Percentiles rank a stretch among this genome's conserved stretches.
Evolutionary conservation across 768 basidiomycete genomes (phyloP).

Genomic region (Symmetrospora coprosmae): DNA sequence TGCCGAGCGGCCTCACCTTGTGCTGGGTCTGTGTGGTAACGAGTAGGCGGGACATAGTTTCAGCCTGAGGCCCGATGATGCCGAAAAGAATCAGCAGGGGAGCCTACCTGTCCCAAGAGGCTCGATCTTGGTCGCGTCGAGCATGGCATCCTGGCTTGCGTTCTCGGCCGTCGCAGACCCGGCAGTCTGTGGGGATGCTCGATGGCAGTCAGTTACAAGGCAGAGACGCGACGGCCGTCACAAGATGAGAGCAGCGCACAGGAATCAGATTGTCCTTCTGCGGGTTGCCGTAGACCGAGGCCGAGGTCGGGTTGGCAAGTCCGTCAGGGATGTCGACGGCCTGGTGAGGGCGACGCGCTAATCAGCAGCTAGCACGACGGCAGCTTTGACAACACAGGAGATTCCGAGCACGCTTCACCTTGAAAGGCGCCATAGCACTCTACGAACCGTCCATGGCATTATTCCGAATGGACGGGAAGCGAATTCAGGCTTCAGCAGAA

Average conservation of each 20-base stretch:
- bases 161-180: not conserved
- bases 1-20: not conserved
- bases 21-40: not conserved
- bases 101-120: conserved; percentile 7
- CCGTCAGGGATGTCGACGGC: not conserved
- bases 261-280: not conserved
- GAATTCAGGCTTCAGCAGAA: too few relatives aligned
- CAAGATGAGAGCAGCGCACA: not conserved
- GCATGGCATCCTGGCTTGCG: not conserved
- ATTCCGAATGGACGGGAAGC: too few relatives aligned
- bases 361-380: not conserved
- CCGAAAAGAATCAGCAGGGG: not conserved
- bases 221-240: not conserved
- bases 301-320: not conserved
- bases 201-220: not conserved
- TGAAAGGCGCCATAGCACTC: not conserved
- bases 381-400: too few relatives aligned
- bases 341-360: not conserved
- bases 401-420: too few relatives aligned
- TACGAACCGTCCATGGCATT: conserved; percentile 2
- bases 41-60: not conserved
- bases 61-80: not conserved
- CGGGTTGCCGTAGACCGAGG: not conserved
- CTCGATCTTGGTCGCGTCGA: conserved; percentile 15
- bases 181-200: not conserved